phyloP scores from a whole-genome alignment of 2,329 filamentous ascomycete genomes.

The Fusarium sororula region DNA sequence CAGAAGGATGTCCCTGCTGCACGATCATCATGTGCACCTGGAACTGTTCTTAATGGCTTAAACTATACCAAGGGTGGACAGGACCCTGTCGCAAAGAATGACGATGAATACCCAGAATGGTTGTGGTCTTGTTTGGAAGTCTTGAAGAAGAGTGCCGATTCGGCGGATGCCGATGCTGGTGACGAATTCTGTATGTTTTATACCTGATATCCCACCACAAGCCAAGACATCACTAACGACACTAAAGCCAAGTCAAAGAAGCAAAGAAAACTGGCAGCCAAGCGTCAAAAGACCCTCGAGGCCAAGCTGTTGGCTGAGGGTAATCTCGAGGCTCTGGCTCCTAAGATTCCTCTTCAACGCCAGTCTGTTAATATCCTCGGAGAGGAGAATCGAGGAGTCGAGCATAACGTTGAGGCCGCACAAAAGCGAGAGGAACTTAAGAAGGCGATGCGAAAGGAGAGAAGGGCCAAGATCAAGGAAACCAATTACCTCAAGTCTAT shows the following conservation, averaged over 20 bases:
- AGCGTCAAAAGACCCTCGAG: constrained; percentile 66
- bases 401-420: constrained; percentile 58
- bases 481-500: constrained; percentile 85
- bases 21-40: constrained; percentile 68
- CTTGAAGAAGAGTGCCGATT: constrained; percentile 61
- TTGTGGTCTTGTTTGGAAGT: constrained; percentile 77
- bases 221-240: constrained; percentile 22
- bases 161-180: constrained; percentile 65
- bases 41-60: constrained; percentile 76
- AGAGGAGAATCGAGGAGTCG: constrained; percentile 52
- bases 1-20: constrained; percentile 43
- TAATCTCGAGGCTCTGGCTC: constrained; percentile 70
- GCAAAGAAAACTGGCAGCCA: constrained; percentile 76
- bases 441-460: constrained; percentile 77
- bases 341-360: constrained; percentile 78
- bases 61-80: constrained; percentile 79
- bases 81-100: constrained; percentile 78
- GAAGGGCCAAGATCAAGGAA: constrained; percentile 83
- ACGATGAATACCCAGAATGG: constrained; percentile 83
- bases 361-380: constrained; percentile 79
- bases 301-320: constrained; percentile 69
- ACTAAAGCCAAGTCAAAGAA: constrained; percentile 82
- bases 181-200: constrained; percentile 80
- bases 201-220: neutral
- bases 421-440: constrained; percentile 69